These are phyloP conservation scores for Beauveria pseudobassiana DNA, from an alignment of 2,329 filamentous ascomycete genomes.

Conservation along the genomic window DNA sequence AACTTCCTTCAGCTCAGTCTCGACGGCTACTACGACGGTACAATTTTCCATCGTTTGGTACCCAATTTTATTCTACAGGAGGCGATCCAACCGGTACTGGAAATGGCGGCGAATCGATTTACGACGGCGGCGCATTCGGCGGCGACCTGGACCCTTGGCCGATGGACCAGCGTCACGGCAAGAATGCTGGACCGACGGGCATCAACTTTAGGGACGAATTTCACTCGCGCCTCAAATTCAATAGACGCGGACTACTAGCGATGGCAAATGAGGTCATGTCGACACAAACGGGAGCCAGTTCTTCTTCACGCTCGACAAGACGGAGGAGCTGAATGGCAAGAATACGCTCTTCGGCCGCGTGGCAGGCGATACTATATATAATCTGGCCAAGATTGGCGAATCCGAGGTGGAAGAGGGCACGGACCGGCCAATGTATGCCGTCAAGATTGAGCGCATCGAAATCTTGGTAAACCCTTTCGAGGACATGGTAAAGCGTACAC, in stretches of 20 bases:
- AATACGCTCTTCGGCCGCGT: constrained; percentile 93
- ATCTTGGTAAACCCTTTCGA: constrained; percentile 76
- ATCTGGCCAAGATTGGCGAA: constrained; percentile 88
- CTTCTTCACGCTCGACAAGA: constrained; percentile 84
- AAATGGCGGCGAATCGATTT: constrained; percentile 85
- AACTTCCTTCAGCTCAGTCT: constrained; percentile 95
- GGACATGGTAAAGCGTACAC: constrained; percentile 66
- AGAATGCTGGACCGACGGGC: constrained; percentile 51
- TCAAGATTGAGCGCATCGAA: constrained; percentile 67
- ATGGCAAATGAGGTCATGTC: constrained; percentile 80
- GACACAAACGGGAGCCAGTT: constrained; percentile 93
- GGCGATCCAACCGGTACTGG: constrained; percentile 92
- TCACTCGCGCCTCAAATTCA: constrained; percentile 88
- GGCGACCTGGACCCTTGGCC: constrained; percentile 66
- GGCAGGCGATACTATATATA: constrained; percentile 92
- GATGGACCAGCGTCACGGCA: constrained; percentile 56
- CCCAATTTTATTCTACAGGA: constrained; percentile 87
- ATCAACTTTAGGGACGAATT: constrained; percentile 75
- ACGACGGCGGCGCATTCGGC: constrained; percentile 72
- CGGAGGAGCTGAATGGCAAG: constrained; percentile 77
- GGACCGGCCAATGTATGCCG: constrained; percentile 79
- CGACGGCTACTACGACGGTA: constrained; percentile 91
- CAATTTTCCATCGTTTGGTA: constrained; percentile 87
- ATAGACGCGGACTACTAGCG: constrained; percentile 79
- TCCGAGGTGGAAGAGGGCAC: constrained; percentile 70